Evolutionary conservation across 495 filamentous ascomycete species (phyloP).

Genomic region (Lepidopterella palustris): DNA sequence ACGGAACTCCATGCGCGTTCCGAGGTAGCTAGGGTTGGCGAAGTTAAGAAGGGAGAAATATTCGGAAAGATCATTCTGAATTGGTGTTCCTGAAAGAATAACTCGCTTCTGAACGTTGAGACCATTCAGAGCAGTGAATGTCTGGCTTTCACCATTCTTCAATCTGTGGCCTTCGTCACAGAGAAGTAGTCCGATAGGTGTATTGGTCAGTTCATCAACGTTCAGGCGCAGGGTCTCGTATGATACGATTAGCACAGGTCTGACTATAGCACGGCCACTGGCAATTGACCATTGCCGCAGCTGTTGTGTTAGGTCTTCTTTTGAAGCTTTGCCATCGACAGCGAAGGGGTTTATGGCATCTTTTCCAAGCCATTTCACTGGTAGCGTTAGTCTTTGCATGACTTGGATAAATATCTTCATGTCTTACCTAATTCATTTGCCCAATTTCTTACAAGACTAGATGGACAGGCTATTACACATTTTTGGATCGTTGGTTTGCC

Average conservation of each 20-base stretch:
- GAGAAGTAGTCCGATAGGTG: conserved; percentile 86
- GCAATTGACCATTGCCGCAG: conserved; percentile 92
- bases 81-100: conserved; percentile 93
- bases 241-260: conserved; percentile 98
- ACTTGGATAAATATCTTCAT: not conserved
- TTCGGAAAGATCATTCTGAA: conserved; percentile 96
- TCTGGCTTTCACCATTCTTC: conserved; percentile 95
- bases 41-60: conserved; percentile 97
- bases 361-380: conserved; percentile 89
- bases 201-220: conserved; percentile 76
- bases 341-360: conserved; percentile 92
- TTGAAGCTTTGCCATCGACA: conserved; percentile 92
- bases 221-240: conserved; percentile 95
- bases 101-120: conserved; percentile 87
- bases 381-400: not conserved
- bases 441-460: conserved; percentile 96
- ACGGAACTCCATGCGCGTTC: conserved; percentile 83
- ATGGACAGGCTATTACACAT: conserved; percentile 97
- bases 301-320: conserved; percentile 83
- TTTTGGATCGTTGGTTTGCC: conserved; percentile 93
- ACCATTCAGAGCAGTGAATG: conserved; percentile 81
- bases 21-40: conserved; percentile 88
- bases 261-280: conserved; percentile 78
- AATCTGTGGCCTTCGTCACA: conserved; percentile 98
- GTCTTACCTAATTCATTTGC: conserved; percentile 71